A percentile compares a stretch with the other conserved stretches of the same genome.
Conservation (phyloP, 192 early-diverging fungal species). For the Martensiomyces pterosporus region DNA sequence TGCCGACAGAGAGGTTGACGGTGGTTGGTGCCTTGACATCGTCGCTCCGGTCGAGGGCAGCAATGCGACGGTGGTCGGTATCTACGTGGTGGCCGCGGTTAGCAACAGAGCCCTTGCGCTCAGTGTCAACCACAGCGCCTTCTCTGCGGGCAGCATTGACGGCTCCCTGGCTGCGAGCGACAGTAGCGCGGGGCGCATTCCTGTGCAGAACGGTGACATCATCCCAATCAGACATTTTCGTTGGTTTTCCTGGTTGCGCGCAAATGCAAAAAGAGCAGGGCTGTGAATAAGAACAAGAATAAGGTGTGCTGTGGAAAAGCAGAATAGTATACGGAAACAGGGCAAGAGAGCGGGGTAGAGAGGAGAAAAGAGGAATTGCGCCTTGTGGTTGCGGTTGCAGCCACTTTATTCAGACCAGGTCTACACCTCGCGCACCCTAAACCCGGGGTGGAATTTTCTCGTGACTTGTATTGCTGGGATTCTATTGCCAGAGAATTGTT, state of each 20-base stretch:
- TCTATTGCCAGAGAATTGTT: too few species aligned
- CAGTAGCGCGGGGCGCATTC: slow-evolving; percentile 2
- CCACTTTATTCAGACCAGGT: too few species aligned
- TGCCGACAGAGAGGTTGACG: slow-evolving; percentile 67
- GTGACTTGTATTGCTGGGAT: too few species aligned
- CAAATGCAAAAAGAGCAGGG: background rate
- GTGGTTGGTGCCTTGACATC: slow-evolving; percentile 71
- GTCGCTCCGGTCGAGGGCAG: slow-evolving; percentile 82
- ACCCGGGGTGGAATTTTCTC: too few species aligned
- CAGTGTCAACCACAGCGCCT: slow-evolving; percentile 14
- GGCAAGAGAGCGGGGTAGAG: background rate
- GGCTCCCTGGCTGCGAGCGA: slow-evolving; percentile 2
- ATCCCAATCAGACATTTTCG: slow-evolving; percentile 5
- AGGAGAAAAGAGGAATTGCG: slow-evolving; percentile 4
- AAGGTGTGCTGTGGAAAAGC: too few species aligned
- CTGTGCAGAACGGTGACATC: slow-evolving; percentile 13
- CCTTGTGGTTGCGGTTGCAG: too few species aligned
- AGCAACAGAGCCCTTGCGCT: slow-evolving; percentile 17
- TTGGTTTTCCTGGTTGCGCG: background rate
- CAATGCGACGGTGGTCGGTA: slow-evolving; percentile 71
- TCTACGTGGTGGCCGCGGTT: slow-evolving; percentile 57
- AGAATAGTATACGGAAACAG: background rate
- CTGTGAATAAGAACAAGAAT: too few species aligned
- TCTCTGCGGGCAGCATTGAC: slow-evolving; percentile 16
- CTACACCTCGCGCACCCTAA: too few species aligned